These are phyloP conservation scores for Albizia julibrissin DNA, from an alignment of 306 rosid genomes.

Conservation along the genomic window DNA sequence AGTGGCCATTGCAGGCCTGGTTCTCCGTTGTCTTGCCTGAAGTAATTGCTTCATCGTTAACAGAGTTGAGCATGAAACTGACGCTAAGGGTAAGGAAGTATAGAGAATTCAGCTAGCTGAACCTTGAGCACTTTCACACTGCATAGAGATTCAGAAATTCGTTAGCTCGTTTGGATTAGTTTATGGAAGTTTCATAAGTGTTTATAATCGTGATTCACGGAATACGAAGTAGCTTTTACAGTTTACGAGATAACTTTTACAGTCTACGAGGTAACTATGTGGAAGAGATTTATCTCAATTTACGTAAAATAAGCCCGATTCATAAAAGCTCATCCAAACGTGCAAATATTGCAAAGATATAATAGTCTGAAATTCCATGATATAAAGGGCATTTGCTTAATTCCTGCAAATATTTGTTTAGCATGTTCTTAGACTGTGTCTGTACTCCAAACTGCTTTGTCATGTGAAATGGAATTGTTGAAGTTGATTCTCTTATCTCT, in stretches of 20 bases:
- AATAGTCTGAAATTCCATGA: too few relatives aligned
- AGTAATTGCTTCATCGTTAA: neutral
- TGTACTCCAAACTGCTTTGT: neutral
- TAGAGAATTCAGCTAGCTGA: neutral
- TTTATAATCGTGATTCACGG: too few relatives aligned
- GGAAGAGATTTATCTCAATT: too few relatives aligned
- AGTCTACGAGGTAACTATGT: too few relatives aligned
- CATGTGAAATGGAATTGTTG: neutral
- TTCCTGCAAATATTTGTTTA: neutral
- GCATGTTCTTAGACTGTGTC: neutral
- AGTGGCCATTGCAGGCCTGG: neutral
- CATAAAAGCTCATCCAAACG: too few relatives aligned
- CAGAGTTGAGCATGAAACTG: neutral
- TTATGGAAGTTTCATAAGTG: too few relatives aligned
- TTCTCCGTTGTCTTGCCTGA: neutral
- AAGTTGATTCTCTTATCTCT: neutral
- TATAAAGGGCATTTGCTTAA: neutral
- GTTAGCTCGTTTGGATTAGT: too few relatives aligned
- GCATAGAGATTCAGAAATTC: neutral
- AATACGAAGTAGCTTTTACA: too few relatives aligned
- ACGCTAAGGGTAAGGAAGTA: neutral
- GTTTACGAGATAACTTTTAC: too few relatives aligned
- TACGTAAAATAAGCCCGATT: too few relatives aligned
- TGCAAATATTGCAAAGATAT: too few relatives aligned
- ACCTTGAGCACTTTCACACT: neutral